Conservation (phyloP, 768 basidiomycete species). For the Suillus placidus region DNA sequence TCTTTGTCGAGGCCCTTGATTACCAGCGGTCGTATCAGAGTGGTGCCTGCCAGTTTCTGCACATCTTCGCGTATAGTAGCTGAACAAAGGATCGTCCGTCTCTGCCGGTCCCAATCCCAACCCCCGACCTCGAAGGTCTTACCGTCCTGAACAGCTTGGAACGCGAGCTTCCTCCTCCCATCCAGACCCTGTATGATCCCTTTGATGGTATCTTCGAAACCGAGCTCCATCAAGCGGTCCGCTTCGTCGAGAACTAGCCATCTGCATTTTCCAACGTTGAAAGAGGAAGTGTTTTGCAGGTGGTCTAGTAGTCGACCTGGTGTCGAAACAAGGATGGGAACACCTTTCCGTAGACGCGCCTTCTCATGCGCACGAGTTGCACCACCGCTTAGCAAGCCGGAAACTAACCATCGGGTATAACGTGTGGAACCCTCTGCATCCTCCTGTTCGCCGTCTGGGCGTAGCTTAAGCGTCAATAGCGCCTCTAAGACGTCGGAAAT, state of each 20-base stretch:
- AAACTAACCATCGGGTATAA: constrained; percentile 90
- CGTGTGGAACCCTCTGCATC: constrained; percentile 46
- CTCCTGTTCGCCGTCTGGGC: constrained; percentile 55
- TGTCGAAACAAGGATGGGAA: constrained; percentile 94
- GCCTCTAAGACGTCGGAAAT: constrained; percentile 93
- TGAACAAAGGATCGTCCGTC: constrained; percentile 92
- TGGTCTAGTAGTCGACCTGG: constrained; percentile 96
- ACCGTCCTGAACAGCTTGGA: constrained; percentile 65
- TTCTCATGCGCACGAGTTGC: constrained; percentile 95
- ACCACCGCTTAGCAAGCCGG: constrained; percentile 93
- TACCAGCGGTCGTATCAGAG: constrained; percentile 78
- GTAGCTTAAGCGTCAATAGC: constrained; percentile 74
- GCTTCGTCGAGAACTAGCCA: constrained; percentile 98
- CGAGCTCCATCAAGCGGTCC: constrained; percentile 96
- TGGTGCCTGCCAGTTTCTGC: constrained; percentile 85
- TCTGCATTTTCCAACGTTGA: constrained; percentile 90
- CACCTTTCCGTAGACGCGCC: constrained; percentile 88
- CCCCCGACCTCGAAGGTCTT: constrained; percentile 75
- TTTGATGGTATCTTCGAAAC: constrained; percentile 93
- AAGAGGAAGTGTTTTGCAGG: constrained; percentile 91
- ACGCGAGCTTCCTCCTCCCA: constrained; percentile 74
- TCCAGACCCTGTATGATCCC: constrained; percentile 89
- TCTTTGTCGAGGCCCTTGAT: constrained; percentile 73
- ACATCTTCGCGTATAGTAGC: constrained; percentile 96
- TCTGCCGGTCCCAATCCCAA: constrained; percentile 79